Evolutionary conservation across 2,329 filamentous ascomycete species (phyloP).

Genomic region (Huntiella bhutanensis): DNA sequence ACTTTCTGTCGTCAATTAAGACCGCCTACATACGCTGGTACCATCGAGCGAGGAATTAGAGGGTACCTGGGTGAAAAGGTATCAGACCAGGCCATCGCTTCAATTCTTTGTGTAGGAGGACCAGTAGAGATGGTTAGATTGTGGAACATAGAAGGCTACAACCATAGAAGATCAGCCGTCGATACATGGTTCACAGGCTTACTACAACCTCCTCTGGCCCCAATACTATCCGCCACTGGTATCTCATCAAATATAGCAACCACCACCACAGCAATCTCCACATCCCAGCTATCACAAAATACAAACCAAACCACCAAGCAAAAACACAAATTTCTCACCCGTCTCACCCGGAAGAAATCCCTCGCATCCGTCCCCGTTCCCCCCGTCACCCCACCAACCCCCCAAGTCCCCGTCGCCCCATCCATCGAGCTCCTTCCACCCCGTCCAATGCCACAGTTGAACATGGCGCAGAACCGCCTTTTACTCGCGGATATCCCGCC

Average conservation of each 20-base stretch:
- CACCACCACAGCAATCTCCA: slow-evolving; percentile 15
- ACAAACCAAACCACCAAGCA: slow-evolving; percentile 23
- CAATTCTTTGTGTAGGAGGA: slow-evolving; percentile 40
- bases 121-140: slow-evolving; percentile 43
- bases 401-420: slow-evolving; percentile 3
- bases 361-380: slow-evolving; percentile 14
- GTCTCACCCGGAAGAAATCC: slow-evolving; percentile 39
- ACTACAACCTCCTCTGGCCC: neutral
- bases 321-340: slow-evolving; percentile 30
- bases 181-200: slow-evolving; percentile 35
- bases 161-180: slow-evolving; percentile 36
- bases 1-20: slow-evolving; percentile 44
- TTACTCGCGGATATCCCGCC: slow-evolving; percentile 36
- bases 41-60: slow-evolving; percentile 41
- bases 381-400: neutral
- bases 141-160: slow-evolving; percentile 50
- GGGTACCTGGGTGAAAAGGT: slow-evolving; percentile 46
- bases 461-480: slow-evolving; percentile 29
- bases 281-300: slow-evolving; percentile 19
- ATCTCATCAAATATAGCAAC: neutral
- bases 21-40: slow-evolving; percentile 44
- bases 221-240: neutral
- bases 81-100: slow-evolving; percentile 41
- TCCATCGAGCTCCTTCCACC: slow-evolving; percentile 1
- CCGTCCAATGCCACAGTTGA: slow-evolving; percentile 40